These are phyloP conservation scores for Sonneratia alba DNA, from an alignment of 345 rosid species.

Conservation along the genomic window DNA sequence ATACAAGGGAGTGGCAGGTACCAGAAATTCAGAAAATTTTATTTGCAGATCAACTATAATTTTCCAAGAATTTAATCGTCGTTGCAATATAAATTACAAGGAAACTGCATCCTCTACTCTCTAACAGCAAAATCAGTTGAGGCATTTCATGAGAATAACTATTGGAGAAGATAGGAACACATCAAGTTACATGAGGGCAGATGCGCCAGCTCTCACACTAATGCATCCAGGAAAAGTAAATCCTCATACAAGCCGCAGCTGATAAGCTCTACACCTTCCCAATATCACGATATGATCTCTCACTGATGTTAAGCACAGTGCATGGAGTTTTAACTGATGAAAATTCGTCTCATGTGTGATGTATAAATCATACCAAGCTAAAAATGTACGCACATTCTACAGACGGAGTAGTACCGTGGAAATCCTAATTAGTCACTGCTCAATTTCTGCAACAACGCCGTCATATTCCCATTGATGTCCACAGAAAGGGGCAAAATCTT, in stretches of 20 bases:
- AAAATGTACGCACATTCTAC: neutral
- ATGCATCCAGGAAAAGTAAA: no score
- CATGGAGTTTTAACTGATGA: neutral
- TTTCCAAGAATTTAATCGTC: neutral
- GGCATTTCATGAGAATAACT: no score
- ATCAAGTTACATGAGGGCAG: no score
- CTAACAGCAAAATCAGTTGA: neutral
- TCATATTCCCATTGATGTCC: neutral
- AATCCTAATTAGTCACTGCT: neutral
- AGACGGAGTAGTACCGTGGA: neutral
- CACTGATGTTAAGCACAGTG: neutral
- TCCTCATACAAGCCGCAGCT: no score
- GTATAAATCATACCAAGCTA: neutral
- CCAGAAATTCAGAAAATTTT: neutral
- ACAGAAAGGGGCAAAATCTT: neutral
- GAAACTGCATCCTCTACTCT: neutral
- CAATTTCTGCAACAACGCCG: neutral
- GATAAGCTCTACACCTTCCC: no score
- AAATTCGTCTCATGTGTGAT: neutral
- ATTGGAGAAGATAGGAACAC: no score
- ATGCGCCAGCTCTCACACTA: no score
- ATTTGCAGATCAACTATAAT: neutral
- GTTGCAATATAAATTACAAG: neutral
- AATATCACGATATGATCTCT: neutral
- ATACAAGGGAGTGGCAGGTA: slow-evolving; percentile 3